These are phyloP conservation scores for Marasmius oreades DNA, from an alignment of 1,284 basidiomycete species.

Conservation along the genomic window DNA sequence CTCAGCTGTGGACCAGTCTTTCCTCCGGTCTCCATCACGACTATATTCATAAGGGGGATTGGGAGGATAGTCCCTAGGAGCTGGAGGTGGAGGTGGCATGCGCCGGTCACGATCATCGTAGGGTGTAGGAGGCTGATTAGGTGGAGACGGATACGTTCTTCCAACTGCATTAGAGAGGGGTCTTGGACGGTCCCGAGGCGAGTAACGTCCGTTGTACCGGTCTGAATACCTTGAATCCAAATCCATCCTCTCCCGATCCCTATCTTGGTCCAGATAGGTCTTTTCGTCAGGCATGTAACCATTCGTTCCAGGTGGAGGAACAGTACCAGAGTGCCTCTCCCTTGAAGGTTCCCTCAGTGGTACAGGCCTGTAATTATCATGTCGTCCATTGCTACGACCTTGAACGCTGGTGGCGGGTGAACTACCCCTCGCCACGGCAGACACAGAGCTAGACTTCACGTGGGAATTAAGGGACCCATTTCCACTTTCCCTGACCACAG, in stretches of 20 bases:
- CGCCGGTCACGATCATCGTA: constrained; percentile 17
- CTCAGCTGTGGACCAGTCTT: constrained; percentile 29
- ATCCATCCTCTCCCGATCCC: constrained; percentile 3
- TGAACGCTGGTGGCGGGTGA: background rate
- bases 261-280: constrained; percentile 19
- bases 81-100: constrained; percentile 10
- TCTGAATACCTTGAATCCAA: constrained; percentile 14
- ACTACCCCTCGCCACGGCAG: background rate
- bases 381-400: background rate
- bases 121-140: constrained; percentile 17
- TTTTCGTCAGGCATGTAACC: constrained; percentile 34
- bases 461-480: background rate
- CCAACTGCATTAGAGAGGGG: constrained; percentile 26
- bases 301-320: constrained; percentile 16
- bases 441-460: constrained; percentile 1
- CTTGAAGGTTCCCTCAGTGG: constrained; percentile 29
- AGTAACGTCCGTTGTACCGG: constrained; percentile 29
- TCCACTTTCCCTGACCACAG: background rate
- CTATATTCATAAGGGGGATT: constrained; percentile 5
- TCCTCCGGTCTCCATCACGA: constrained; percentile 25
- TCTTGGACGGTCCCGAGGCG: constrained; percentile 25
- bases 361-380: constrained; percentile 13
- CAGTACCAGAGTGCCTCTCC: constrained; percentile 21
- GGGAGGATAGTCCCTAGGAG: constrained; percentile 10
- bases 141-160: constrained; percentile 24